These are phyloP conservation scores for Thozetella sp. DNA, from an alignment of 495 filamentous ascomycete species.

Conservation along the genomic window DNA sequence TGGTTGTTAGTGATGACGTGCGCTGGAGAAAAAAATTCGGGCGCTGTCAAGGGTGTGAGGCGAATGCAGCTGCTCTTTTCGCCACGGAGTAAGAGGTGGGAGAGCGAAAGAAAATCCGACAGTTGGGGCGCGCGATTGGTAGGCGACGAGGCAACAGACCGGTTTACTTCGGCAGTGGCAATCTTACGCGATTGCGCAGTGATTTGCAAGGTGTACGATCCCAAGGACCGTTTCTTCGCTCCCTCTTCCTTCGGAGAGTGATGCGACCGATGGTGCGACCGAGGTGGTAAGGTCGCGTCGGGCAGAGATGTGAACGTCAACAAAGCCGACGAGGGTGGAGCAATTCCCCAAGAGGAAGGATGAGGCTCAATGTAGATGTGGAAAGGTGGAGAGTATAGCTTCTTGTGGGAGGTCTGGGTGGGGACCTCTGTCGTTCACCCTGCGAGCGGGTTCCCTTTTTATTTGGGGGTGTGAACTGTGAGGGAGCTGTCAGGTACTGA, in stretches of 20 bases:
- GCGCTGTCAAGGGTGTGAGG: too few relatives aligned
- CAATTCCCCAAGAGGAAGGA: constrained; percentile 1
- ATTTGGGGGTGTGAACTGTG: constrained; percentile 12
- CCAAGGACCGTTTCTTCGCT: neutral
- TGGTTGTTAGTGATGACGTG: too few relatives aligned
- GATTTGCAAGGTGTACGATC: too few relatives aligned
- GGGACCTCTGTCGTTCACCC: constrained; percentile 27
- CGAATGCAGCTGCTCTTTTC: too few relatives aligned
- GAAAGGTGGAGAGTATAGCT: constrained; percentile 32
- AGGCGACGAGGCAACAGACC: constrained; percentile 6
- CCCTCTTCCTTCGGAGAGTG: neutral
- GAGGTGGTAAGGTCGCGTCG: constrained; percentile 30
- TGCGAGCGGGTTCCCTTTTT: constrained; percentile 22
- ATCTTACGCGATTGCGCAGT: too few relatives aligned
- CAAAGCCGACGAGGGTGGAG: constrained; percentile 7
- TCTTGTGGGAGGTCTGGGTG: constrained; percentile 33
- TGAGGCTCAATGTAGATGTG: constrained; percentile 14
- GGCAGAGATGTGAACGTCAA: constrained; percentile 31
- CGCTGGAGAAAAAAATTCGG: too few relatives aligned
- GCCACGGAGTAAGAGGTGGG: too few relatives aligned
- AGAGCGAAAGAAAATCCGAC: constrained; percentile 2
- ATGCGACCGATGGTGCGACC: too few relatives aligned
- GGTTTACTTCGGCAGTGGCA: too few relatives aligned
- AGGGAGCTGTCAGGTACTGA: constrained; percentile 27
- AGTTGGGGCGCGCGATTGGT: neutral